Percentiles rank a stretch among this genome's conserved stretches.
Evolutionary conservation across 2,329 filamentous ascomycete genomes (phyloP).

Genomic region (Aureobasidium sp.): DNA sequence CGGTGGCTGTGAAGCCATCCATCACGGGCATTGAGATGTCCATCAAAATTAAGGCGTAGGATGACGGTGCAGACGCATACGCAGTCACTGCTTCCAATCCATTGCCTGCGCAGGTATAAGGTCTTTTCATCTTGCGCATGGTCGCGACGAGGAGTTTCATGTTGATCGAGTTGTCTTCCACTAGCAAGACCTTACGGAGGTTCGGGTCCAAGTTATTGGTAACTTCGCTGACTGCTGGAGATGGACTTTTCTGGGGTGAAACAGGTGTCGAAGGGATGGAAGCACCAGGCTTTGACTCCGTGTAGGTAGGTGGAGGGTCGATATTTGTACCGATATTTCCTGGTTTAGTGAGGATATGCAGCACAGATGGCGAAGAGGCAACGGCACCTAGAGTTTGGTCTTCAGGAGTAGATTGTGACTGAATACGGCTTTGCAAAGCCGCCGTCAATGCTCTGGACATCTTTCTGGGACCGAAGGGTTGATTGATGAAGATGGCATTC

Average conservation of each 20-base stretch:
- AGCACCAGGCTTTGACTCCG: background rate
- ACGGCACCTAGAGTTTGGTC: background rate
- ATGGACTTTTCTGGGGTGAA: background rate
- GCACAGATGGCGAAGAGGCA: background rate
- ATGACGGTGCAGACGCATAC: slow-evolving; percentile 28
- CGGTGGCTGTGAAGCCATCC: slow-evolving; percentile 27
- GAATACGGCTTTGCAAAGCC: background rate
- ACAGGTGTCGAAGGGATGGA: background rate
- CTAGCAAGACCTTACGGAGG: slow-evolving; percentile 21
- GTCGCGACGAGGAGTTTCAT: slow-evolving; percentile 23
- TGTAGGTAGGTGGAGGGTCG: background rate
- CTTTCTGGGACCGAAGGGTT: slow-evolving; percentile 22
- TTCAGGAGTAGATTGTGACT: background rate
- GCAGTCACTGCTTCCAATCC: slow-evolving; percentile 42
- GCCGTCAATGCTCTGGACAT: slow-evolving; percentile 18
- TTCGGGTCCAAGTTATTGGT: background rate
- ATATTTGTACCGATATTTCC: background rate
- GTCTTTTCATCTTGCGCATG: slow-evolving; percentile 19
- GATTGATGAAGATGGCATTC: slow-evolving; percentile 15
- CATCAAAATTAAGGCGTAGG: slow-evolving; percentile 45
- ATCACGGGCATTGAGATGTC: slow-evolving; percentile 33
- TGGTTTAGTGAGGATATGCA: background rate
- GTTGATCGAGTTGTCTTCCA: slow-evolving; percentile 31
- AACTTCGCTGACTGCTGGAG: background rate
- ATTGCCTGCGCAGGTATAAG: slow-evolving; percentile 31